Evolutionary conservation across 2,329 filamentous ascomycete genomes (phyloP), one percentile per base, ranked within the genome.

Genomic region (Cadophora luteo-olivacea): DNA sequence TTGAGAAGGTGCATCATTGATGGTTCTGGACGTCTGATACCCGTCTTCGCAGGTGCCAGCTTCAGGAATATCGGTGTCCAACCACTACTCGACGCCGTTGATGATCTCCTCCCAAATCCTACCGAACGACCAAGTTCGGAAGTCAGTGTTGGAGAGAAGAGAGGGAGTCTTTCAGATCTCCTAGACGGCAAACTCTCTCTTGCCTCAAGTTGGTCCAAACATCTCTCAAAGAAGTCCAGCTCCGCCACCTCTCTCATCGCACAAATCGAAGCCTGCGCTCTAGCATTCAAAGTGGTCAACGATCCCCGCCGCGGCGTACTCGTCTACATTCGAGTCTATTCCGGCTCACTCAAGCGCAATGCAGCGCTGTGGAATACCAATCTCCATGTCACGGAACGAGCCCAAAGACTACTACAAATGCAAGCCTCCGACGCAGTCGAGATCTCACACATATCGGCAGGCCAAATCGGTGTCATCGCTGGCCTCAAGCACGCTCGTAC

Each of bases 21-120:
- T 58, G 87, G 89, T 0, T 86, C 91, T 11, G 93, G 92, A 62
- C 83, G 82, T n/a, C 83, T 97, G 22, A 91, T 96, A 54, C 95
- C 95, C 0, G 86, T 97, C 0, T 97, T 97, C 79, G 93, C 93
- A 0, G 95, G 95, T 2, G 94, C 95, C 5, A 97, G 94, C 79
- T 94, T 98, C 80, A 89, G 92, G 52, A 97, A 98, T 72, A 93
- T 98, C 70, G 96, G 96, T 8, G 94, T 98, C 4, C 93, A 97
- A 78, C 93, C 94, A 33, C 84, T 99, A 25, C 86, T 98, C 64
- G 94, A 98, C 78, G 93, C 93, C 48, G 89, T 98, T 14, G 88
- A 93, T 9, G 92, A 97, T 76, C 90, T 97, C 57, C 84, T 98
- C 2, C 96, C 96, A 0, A 92, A 89, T 72, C 96, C 96, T 0